Evolutionary conservation across 1,284 basidiomycete species (phyloP).

Genomic region (Leccinum solheimii): DNA sequence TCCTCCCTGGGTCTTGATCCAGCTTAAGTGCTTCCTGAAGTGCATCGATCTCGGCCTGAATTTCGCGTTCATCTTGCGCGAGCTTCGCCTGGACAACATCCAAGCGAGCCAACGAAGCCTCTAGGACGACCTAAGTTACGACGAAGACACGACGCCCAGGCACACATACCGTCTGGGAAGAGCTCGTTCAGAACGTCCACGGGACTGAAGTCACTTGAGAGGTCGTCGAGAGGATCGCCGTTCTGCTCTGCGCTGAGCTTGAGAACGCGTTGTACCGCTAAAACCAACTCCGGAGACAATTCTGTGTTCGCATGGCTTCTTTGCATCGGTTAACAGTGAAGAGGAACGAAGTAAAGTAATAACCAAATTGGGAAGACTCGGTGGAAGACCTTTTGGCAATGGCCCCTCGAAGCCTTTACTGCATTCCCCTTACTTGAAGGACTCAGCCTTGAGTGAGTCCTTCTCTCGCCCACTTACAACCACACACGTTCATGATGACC

Average conservation of each 20-base stretch:
- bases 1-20: slow-evolving; percentile 81
- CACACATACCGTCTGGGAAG: slow-evolving; percentile 70
- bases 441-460: slow-evolving; percentile 8
- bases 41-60: slow-evolving; percentile 73
- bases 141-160: not conserved
- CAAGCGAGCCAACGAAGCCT: slow-evolving; percentile 64
- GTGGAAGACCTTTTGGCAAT: not conserved
- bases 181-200: slow-evolving; percentile 65
- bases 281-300: slow-evolving; percentile 63
- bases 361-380: slow-evolving; percentile 7
- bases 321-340: slow-evolving; percentile 24
- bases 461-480: not conserved
- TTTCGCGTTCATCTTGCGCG: slow-evolving; percentile 55
- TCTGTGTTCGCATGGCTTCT: slow-evolving; percentile 38
- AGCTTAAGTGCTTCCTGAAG: slow-evolving; percentile 66
- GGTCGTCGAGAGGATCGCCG: slow-evolving; percentile 55
- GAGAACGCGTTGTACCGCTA: slow-evolving; percentile 68
- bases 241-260: slow-evolving; percentile 48
- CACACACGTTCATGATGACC: slow-evolving; percentile 13
- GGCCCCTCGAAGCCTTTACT: not conserved
- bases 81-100: slow-evolving; percentile 64
- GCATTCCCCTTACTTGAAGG: not conserved
- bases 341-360: not conserved
- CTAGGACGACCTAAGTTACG: slow-evolving; percentile 38
- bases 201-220: slow-evolving; percentile 59